Evolutionary conservation across 108 stramenopile species (phyloP), one percentile per base, ranked within the genome.

Genomic region (Cyclotella choctawhatcheeana): DNA sequence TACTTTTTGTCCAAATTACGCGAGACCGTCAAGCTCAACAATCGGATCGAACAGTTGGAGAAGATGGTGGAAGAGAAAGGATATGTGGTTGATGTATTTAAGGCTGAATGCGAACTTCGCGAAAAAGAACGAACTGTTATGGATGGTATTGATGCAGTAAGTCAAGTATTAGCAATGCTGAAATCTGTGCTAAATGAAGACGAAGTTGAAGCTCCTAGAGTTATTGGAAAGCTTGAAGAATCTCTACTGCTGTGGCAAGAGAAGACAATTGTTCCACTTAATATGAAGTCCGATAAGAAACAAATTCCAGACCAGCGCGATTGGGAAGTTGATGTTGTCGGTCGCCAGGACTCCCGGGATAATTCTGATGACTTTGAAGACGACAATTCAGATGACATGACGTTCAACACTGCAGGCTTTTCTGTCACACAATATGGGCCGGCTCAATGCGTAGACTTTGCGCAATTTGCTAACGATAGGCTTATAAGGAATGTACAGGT

Each of bases 161-260:
- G 33, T 33, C 26, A 55, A 44, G 45, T 69, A 16, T 17, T 69
- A 3, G 21, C 31, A n/a, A 69, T 69, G 53, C 33, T 69, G 12
- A 56, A 56, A 24, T 40, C 53, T n/a, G 32, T 54, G 5, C 35
- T 69, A 3, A n/a, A 54, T 17, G 54, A 69, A 31, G 67, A 44
- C 5, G 55, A 69, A n/a, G 53, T 69, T 2, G 55, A 69, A 10
- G 55, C 45, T 30, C 67, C 67, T 14, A 24, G 55, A 29, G 20
- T 69, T 3, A 69, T 69, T 69, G 67, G 67, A 2, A 54, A 55
- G 17, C 40, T 69, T 2, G 67, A 69, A 44, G 67, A 69, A 29
- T 10, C 54, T 25, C 67, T 69, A 27, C 10, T 44, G 16, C n/a
- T 69, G 31, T 69, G 44, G 34, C 17, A 45, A 17, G 67, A 69